Percentiles rank a stretch among this genome's conserved stretches.
phyloP scores from a whole-genome alignment of 1,284 basidiomycete species.

The Vanrija sp. region DNA sequence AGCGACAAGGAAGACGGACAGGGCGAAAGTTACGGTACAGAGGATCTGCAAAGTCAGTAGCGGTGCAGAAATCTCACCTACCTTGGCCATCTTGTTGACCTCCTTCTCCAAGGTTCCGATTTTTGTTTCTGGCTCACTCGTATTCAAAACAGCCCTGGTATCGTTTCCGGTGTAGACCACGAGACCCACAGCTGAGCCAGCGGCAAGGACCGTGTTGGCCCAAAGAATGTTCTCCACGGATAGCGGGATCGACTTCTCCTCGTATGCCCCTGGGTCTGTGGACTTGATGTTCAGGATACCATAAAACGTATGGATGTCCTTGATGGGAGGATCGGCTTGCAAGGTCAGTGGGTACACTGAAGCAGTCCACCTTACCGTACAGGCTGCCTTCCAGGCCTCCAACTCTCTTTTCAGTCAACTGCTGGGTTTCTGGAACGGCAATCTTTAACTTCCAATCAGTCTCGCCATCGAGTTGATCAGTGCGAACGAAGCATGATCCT shows the following conservation, averaged over 20 bases:
- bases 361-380: constrained; percentile 58
- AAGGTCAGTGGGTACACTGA: constrained; percentile 1
- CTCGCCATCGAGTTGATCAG: constrained; percentile 97
- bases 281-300: constrained; percentile 81
- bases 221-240: constrained; percentile 93
- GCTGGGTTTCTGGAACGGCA: constrained; percentile 79
- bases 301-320: constrained; percentile 94
- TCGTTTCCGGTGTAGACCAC: constrained; percentile 93
- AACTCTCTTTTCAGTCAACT: constrained; percentile 65
- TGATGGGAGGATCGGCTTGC: constrained; percentile 85
- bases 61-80: constrained; percentile 36
- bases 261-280: constrained; percentile 50
- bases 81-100: constrained; percentile 94
- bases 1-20: constrained; percentile 88
- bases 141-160: constrained; percentile 98
- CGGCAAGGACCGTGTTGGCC: constrained; percentile 96
- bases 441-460: constrained; percentile 98
- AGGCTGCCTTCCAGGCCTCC: constrained; percentile 74
- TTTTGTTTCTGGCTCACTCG: constrained; percentile 93
- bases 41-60: constrained; percentile 63
- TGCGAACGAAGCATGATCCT: constrained; percentile 95
- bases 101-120: constrained; percentile 88
- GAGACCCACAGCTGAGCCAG: constrained; percentile 87
- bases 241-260: constrained; percentile 68
- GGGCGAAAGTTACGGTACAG: constrained; percentile 85